Evolutionary conservation across 2,329 filamentous ascomycete genomes (phyloP).

Genomic region (Graphilbum sp.): DNA sequence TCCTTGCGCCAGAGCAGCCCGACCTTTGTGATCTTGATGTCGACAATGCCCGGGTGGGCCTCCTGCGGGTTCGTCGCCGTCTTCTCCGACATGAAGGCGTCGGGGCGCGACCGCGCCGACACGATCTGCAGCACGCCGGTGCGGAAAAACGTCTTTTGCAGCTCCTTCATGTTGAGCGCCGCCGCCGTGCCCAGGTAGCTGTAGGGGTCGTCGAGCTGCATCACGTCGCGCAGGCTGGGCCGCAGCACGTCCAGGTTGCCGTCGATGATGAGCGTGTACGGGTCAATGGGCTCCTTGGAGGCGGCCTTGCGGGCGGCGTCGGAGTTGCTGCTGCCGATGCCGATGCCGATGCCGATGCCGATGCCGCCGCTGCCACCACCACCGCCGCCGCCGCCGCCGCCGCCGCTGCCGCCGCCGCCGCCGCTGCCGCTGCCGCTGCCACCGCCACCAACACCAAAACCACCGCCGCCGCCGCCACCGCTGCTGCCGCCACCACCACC

Average conservation of each 20-base stretch:
- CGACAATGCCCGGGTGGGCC: conserved; percentile 81
- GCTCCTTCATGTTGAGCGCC: conserved; percentile 60
- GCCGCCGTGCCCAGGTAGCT: conserved; percentile 64
- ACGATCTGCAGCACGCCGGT: conserved; percentile 90
- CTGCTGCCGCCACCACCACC: conserved; percentile 12
- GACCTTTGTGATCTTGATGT: conserved; percentile 95
- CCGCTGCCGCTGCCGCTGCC: no score
- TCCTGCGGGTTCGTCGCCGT: conserved; percentile 73
- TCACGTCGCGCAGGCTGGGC: conserved; percentile 79
- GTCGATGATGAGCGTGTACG: conserved; percentile 87
- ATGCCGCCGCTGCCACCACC: no score
- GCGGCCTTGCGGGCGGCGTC: conserved; percentile 48
- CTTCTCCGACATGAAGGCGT: conserved; percentile 85
- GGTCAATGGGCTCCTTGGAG: conserved; percentile 83
- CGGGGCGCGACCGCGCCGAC: conserved; percentile 79
- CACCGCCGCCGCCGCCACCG: not conserved
- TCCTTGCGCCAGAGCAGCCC: conserved; percentile 92
- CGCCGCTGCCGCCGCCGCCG: conserved; percentile 14
- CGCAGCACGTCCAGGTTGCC: conserved; percentile 68
- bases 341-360: no score
- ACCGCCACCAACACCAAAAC: no score
- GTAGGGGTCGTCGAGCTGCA: conserved; percentile 84
- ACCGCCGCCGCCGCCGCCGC: not conserved
- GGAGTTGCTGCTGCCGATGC: no score
- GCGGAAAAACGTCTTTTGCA: conserved; percentile 80